Conservation (phyloP, 805 yeast genomes). For the Ogataea pini region DNA sequence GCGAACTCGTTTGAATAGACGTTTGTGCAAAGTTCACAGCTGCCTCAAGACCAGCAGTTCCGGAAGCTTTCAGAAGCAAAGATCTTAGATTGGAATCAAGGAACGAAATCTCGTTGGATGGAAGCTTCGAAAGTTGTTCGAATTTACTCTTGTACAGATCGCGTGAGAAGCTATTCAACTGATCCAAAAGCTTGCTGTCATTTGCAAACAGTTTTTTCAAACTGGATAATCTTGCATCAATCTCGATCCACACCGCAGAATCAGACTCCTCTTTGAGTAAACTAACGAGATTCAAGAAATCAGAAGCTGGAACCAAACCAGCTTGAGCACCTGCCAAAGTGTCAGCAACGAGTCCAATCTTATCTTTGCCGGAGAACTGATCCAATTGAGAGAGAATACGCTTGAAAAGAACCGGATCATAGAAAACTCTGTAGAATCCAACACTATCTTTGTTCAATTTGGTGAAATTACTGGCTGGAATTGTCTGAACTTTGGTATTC, state of each 20-base stretch:
- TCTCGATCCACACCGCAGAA: slow-evolving; percentile 57
- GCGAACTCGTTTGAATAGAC: slow-evolving; percentile 6
- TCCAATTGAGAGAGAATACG: slow-evolving; percentile 42
- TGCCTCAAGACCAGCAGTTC: slow-evolving; percentile 39
- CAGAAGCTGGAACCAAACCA: slow-evolving; percentile 43
- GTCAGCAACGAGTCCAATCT: slow-evolving; percentile 58
- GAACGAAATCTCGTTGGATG: slow-evolving; percentile 21
- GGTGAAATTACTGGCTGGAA: slow-evolving; percentile 29
- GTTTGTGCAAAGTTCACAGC: slow-evolving; percentile 31
- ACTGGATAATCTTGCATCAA: slow-evolving; percentile 41
- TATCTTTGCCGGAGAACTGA: slow-evolving; percentile 46
- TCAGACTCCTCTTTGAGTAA: slow-evolving; percentile 38
- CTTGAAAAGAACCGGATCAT: slow-evolving; percentile 44
- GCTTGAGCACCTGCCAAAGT: slow-evolving; percentile 49
- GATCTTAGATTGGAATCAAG: slow-evolving; percentile 38
- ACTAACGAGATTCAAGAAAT: slow-evolving; percentile 45
- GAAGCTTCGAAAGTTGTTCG: slow-evolving; percentile 19
- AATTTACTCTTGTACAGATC: slow-evolving; percentile 38
- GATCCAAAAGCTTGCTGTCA: slow-evolving; percentile 29
- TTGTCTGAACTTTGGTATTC: slow-evolving; percentile 18
- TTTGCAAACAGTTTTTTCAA: slow-evolving; percentile 41
- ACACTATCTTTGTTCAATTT: slow-evolving; percentile 51
- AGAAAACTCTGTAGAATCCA: slow-evolving; percentile 58
- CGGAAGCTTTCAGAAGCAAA: slow-evolving; percentile 42
- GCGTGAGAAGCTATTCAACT: slow-evolving; percentile 35